A percentile compares a stretch with the other conserved stretches of the same genome.
phyloP scores from a whole-genome alignment of 768 basidiomycete species.

The Hortiboletus campestris region DNA sequence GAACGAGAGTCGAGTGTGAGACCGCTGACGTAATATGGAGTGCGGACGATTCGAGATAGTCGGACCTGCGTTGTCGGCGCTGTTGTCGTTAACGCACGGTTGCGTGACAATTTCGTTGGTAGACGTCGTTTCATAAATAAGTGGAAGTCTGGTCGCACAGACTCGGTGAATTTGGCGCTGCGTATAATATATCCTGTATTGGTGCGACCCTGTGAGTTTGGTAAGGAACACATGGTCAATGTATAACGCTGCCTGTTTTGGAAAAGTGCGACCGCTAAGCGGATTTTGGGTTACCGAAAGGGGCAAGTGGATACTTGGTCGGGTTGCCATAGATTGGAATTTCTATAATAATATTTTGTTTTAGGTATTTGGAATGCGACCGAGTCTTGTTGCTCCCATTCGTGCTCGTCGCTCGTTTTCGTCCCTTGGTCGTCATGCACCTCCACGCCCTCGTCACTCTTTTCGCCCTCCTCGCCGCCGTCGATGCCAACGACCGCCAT shows the following conservation, averaged over 20 bases:
- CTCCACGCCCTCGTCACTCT: conserved; percentile 43
- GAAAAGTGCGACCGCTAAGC: not conserved
- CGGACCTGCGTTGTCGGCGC: not conserved
- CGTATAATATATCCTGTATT: no score
- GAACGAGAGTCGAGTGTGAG: conserved; percentile 50
- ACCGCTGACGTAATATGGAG: not conserved
- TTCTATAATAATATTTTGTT: not conserved
- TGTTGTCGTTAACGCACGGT: not conserved
- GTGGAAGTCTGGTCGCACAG: not conserved
- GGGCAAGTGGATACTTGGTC: not conserved
- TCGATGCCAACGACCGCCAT: conserved; percentile 41
- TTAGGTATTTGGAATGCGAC: not conserved
- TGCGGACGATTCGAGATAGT: not conserved
- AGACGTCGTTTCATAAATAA: not conserved
- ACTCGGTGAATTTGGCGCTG: no score
- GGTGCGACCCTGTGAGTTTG: not conserved
- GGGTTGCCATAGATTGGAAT: not conserved
- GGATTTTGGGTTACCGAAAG: not conserved
- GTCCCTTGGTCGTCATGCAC: conserved; percentile 38
- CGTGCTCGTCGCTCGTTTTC: conserved; percentile 5
- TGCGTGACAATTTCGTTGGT: not conserved
- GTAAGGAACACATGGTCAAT: not conserved
- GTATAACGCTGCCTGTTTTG: no score
- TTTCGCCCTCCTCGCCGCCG: conserved; percentile 40
- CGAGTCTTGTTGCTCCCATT: not conserved